Evolutionary conservation across 306 rosid genomes (phyloP).

Genomic region (Boehmeria nivea): DNA sequence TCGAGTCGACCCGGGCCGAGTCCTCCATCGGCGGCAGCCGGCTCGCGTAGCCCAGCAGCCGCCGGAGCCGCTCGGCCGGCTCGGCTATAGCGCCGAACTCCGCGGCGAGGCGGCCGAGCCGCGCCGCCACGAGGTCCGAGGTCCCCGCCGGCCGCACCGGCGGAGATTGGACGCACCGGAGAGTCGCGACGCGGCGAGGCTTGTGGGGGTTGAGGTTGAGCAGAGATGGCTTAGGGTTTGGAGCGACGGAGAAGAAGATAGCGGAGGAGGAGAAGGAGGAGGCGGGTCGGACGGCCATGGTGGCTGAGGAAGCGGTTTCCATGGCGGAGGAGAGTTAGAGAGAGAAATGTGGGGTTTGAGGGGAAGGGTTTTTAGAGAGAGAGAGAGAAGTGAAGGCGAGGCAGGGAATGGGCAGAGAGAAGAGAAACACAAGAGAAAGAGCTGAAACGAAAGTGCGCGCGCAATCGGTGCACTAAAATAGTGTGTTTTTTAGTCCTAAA

Average conservation of each 20-base stretch:
- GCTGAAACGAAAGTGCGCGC: background rate
- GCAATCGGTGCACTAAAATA: no score
- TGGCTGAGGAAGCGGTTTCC: constrained; percentile 29
- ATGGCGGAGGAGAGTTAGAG: constrained; percentile 8
- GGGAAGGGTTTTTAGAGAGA: constrained; percentile 1
- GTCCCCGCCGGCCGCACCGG: constrained; percentile 36
- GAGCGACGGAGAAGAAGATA: constrained; percentile 24
- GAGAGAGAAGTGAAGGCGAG: background rate
- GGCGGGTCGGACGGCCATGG: constrained; percentile 37
- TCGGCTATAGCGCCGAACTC: constrained; percentile 54
- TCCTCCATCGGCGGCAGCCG: constrained; percentile 38
- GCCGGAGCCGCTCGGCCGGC: constrained; percentile 63
- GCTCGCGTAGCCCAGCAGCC: constrained; percentile 46
- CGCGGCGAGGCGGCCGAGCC: constrained; percentile 39
- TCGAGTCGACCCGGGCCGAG: constrained; percentile 41
- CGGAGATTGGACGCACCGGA: constrained; percentile 43
- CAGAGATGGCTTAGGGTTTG: constrained; percentile 11
- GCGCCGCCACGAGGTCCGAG: constrained; percentile 26
- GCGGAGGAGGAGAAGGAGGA: constrained; percentile 28
- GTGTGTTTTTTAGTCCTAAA: no score
- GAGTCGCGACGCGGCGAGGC: constrained; percentile 21
- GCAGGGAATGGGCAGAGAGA: constrained; percentile 1
- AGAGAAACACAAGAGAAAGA: background rate
- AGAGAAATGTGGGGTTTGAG: background rate
- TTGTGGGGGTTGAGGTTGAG: constrained; percentile 21